Percentiles rank a stretch among this genome's conserved stretches.
Conservation (phyloP, 2,329 filamentous ascomycete genomes). For the Venturia nashicola region DNA sequence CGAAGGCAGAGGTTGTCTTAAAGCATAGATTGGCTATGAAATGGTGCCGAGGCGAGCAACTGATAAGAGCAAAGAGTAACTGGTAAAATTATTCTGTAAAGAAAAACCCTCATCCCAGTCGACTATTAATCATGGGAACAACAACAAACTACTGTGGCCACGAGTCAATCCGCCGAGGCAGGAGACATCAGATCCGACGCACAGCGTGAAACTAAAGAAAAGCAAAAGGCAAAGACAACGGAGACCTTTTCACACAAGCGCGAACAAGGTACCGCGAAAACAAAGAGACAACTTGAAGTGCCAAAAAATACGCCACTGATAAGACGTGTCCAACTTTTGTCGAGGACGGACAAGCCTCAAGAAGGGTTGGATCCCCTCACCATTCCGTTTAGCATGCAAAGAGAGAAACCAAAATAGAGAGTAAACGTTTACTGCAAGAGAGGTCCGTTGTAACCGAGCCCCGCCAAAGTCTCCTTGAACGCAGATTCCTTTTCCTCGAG, state of each 20-base stretch:
- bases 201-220: conserved; percentile 11
- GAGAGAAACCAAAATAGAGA: conserved; percentile 14
- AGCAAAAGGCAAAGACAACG: conserved; percentile 10
- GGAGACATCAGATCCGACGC: conserved; percentile 41
- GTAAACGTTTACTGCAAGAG: conserved; percentile 14
- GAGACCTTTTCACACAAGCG: neutral
- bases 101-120: neutral
- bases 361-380: conserved; percentile 24
- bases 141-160: conserved; percentile 22
- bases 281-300: neutral
- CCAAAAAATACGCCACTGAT: neutral
- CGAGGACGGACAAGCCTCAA: conserved; percentile 13
- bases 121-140: neutral
- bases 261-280: conserved; percentile 7
- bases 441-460: conserved; percentile 4
- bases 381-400: conserved; percentile 16
- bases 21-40: neutral
- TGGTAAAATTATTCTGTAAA: too few species aligned
- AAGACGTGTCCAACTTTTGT: neutral
- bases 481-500: conserved; percentile 41
- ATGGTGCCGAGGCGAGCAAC: neutral
- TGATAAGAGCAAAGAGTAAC: neutral
- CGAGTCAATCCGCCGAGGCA: conserved; percentile 35
- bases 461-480: conserved; percentile 25
- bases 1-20: neutral